These are phyloP conservation scores for Phytophthora chlamydospora DNA, from an alignment of 352 stramenopile genomes.

Conservation along the genomic window DNA sequence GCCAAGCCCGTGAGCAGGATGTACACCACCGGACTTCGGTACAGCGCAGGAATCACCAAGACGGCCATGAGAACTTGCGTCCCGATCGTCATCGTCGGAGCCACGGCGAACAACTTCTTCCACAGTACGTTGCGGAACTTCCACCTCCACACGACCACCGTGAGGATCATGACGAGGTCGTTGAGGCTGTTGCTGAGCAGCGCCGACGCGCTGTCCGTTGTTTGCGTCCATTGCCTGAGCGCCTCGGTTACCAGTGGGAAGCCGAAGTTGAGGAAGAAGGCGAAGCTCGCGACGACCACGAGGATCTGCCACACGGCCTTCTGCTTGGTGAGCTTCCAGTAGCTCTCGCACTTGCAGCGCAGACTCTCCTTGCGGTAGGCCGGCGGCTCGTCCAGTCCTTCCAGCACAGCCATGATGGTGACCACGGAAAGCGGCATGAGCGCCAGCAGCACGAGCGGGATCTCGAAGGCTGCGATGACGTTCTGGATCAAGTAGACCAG, in stretches of 20 bases:
- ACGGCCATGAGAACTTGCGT: conserved; percentile 32
- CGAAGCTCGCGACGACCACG: conserved; percentile 48
- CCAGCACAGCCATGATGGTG: conserved; percentile 38
- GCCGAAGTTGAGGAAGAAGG: conserved; percentile 51
- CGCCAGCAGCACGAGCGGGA: conserved; percentile 37
- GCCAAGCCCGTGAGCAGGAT: conserved; percentile 31
- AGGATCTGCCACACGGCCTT: conserved; percentile 58
- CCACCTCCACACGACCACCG: conserved; percentile 41
- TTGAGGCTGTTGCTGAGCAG: conserved; percentile 37
- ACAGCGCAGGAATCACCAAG: conserved; percentile 33
- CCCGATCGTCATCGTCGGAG: conserved; percentile 38
- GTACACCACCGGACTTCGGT: conserved; percentile 35
- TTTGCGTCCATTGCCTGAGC: conserved; percentile 40
- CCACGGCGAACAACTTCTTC: conserved; percentile 41
- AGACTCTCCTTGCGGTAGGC: conserved; percentile 32
- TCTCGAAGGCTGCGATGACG: conserved; percentile 24
- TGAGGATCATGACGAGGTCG: conserved; percentile 46
- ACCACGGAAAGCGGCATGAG: conserved; percentile 36
- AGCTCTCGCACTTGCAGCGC: conserved; percentile 51
- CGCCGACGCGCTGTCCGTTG: conserved; percentile 25
- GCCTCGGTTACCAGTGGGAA: conserved; percentile 41
- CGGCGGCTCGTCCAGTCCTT: conserved; percentile 20
- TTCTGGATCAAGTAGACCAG: conserved; percentile 37
- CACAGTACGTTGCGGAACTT: conserved; percentile 46
- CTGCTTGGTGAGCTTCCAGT: conserved; percentile 64